Evolutionary conservation across 495 filamentous ascomycete genomes (phyloP), one percentile per base, ranked within the genome.

Genomic region (Annulohypoxylon maeteangense): DNA sequence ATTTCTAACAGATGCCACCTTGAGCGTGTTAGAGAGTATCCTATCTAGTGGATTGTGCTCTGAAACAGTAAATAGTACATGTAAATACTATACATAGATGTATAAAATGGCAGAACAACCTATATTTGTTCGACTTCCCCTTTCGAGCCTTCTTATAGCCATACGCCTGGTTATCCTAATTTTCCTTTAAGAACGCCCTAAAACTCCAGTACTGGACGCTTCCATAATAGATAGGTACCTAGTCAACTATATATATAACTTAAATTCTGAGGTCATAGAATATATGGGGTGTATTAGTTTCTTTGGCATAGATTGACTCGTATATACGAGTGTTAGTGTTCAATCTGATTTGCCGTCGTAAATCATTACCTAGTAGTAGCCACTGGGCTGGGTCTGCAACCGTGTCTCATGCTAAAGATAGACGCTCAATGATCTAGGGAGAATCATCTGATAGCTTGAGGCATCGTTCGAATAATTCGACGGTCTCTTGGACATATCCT

Each of bases 391-490:
- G 32, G 6, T 40, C 20, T 22, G 38, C 44, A 20, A 6, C 36
- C 50, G 36, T 60, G 40, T 18, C 18, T 23, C 22, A 48, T 42
- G 34, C 16, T 14, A 20, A 32, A 62, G 18, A 32, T 50, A 45
- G 20, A 14, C 32, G 14, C 3, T 23, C 23, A 20, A 23, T 27
- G 7, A 7, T 20, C 71, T 34, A 72, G 20, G 65, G 29, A 40
- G 67, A 65, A 40, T 54, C 27, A 34, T 56, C 61, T 4, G 66
- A 44, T 10, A 75, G 38, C 16, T 67, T 59, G 62, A 62, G 60
- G 31, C 63, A 59, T 18, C 55, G 66, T 18, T 75, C 65, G 14
- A 76, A 64, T 38, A 76, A 20, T 32, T 70, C 58, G 36, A 76
- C 62, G 12, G 69, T 69, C 22, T 74, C 59, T 40, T 74, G 61